A percentile compares a stretch with the other conserved stretches of the same genome.
Conservation (phyloP, 2,329 filamentous ascomycete species). For the Tolypocladium cylindrosporum region DNA sequence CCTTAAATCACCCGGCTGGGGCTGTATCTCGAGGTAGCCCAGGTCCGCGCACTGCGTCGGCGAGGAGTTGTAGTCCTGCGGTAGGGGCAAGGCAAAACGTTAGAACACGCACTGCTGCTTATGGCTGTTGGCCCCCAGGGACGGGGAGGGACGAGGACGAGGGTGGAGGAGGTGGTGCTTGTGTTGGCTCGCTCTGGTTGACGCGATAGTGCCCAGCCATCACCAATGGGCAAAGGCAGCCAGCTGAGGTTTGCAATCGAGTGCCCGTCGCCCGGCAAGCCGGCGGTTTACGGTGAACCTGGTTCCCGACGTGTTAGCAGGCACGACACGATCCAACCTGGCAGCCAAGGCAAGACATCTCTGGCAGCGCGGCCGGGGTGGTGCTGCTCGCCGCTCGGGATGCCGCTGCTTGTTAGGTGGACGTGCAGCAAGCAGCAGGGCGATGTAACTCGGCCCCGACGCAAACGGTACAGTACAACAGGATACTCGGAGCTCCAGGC, state of each 20-base stretch:
- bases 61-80: constrained; percentile 47
- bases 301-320: constrained; percentile 3
- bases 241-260: not conserved
- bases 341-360: constrained; percentile 8
- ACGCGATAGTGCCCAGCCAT: not conserved
- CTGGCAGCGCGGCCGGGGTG: constrained; percentile 3
- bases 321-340: not conserved
- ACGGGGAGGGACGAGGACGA: not conserved
- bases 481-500: constrained; percentile 10
- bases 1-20: constrained; percentile 43
- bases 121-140: not conserved
- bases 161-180: not conserved
- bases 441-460: constrained; percentile 6
- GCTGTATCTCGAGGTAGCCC: constrained; percentile 43
- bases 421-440: constrained; percentile 7
- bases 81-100: constrained; percentile 15
- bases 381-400: constrained; percentile 6
- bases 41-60: constrained; percentile 34
- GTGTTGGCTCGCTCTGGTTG: not conserved
- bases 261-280: not conserved
- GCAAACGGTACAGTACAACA: constrained; percentile 12
- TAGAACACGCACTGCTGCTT: constrained; percentile 5
- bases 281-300: constrained; percentile 1
- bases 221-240: not conserved
- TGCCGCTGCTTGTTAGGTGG: constrained; percentile 9